phyloP scores from a whole-genome alignment of 192 early-diverging fungal genomes.

The Obelidium mucronatum region DNA sequence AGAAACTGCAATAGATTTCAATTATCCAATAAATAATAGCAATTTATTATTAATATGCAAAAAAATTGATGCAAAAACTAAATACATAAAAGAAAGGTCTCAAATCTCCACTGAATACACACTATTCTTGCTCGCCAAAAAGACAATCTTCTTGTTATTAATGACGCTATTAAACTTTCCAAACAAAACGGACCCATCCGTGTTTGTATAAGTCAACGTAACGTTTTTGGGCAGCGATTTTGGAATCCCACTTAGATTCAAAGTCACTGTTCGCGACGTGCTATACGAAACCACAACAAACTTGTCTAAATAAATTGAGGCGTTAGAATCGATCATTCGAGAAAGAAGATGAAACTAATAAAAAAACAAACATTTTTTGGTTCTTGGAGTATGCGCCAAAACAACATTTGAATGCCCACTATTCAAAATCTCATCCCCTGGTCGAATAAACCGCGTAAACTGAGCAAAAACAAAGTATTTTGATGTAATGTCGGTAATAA shows the following conservation, averaged over 20 bases:
- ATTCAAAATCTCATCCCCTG: conserved; percentile 27
- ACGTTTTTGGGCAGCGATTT: neutral
- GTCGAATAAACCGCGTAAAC: conserved; percentile 41
- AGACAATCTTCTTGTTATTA: neutral
- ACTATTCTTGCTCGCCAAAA: neutral
- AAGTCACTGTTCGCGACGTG: neutral
- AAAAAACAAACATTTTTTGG: no score
- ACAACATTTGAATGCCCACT: conserved; percentile 4
- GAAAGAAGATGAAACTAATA: no score
- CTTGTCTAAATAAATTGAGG: no score
- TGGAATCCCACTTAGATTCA: neutral
- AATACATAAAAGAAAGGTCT: neutral
- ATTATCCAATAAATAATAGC: neutral
- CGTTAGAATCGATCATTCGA: no score
- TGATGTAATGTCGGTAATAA: neutral
- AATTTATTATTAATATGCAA: neutral
- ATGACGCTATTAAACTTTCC: neutral
- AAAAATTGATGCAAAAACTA: neutral
- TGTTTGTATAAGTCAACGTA: neutral
- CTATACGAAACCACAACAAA: conserved; percentile 10
- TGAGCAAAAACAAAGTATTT: conserved; percentile 41
- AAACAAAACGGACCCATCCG: conserved; percentile 20
- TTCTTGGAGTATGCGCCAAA: conserved; percentile 5
- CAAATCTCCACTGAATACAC: conserved; percentile 19
- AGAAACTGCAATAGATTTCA: neutral